Percentiles rank a stretch among this genome's conserved stretches.
Conservation (phyloP, 441 rosid genomes). For the Iberis amara region DNA sequence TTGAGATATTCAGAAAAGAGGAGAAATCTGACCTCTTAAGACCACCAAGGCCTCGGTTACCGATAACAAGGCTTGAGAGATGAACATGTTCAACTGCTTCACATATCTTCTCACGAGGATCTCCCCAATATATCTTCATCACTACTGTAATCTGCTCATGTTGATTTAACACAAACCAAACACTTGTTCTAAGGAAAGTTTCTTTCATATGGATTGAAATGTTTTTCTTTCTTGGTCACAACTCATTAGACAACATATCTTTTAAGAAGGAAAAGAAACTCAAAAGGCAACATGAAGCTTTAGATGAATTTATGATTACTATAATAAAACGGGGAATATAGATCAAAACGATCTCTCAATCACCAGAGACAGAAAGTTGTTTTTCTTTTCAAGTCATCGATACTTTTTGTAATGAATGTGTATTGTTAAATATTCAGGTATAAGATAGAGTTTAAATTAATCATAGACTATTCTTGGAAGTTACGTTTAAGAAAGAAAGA, state of each 20-base stretch:
- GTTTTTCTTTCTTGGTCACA: neutral
- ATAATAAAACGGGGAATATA: too few relatives aligned
- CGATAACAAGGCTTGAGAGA: constrained; percentile 66
- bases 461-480: neutral
- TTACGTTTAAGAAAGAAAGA: neutral
- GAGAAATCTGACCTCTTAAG: constrained; percentile 51
- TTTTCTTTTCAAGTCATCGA: too few relatives aligned
- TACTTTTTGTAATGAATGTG: too few relatives aligned
- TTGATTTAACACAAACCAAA: neutral
- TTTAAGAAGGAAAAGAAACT: neutral
- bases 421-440: too few relatives aligned
- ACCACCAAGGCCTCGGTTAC: constrained; percentile 88
- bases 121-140: constrained; percentile 85
- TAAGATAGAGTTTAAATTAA: too few relatives aligned
- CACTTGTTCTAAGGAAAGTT: too few relatives aligned
- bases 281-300: neutral
- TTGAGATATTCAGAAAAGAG: neutral
- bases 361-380: too few relatives aligned
- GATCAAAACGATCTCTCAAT: too few relatives aligned
- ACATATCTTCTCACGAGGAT: constrained; percentile 80
- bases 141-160: constrained; percentile 52
- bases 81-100: constrained; percentile 77
- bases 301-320: too few relatives aligned
- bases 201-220: too few relatives aligned
- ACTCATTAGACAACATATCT: too few relatives aligned